These are phyloP conservation scores for Umbelopsis sp. DNA, from an alignment of 371 early-diverging fungal genomes.

Conservation along the genomic window DNA sequence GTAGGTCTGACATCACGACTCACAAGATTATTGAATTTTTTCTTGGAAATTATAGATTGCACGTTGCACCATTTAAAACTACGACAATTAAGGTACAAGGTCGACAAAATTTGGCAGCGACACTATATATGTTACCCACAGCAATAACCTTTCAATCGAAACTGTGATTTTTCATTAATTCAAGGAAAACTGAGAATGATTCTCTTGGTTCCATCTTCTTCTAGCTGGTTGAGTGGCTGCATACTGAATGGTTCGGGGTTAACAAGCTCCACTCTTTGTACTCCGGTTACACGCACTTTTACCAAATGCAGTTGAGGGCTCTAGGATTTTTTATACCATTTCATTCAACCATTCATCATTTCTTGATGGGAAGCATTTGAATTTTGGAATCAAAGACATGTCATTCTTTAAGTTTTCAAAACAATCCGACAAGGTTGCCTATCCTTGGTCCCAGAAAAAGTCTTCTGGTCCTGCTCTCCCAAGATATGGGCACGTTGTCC, in stretches of 20 bases:
- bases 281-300: conserved; percentile 19
- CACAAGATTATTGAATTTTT: background rate
- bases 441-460: conserved; percentile 57
- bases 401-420: conserved; percentile 56
- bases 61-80: background rate
- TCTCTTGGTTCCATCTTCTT: background rate
- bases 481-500: conserved; percentile 64
- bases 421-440: conserved; percentile 45
- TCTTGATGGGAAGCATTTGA: conserved; percentile 16
- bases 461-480: conserved; percentile 41
- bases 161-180: background rate
- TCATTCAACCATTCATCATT: conserved; percentile 16
- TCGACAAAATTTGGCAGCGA: background rate
- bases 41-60: background rate
- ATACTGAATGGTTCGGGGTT: background rate
- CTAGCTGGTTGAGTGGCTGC: background rate
- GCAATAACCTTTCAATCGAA: background rate
- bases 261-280: background rate
- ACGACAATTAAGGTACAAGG: background rate
- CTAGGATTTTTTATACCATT: background rate
- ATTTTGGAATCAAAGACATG: conserved; percentile 30
- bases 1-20: too few relatives aligned
- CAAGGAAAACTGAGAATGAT: background rate
- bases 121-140: background rate
- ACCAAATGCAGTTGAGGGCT: conserved; percentile 10